Evolutionary conservation across 495 filamentous ascomycete genomes (phyloP).

Genomic region (Neurospora tetrasperma): DNA sequence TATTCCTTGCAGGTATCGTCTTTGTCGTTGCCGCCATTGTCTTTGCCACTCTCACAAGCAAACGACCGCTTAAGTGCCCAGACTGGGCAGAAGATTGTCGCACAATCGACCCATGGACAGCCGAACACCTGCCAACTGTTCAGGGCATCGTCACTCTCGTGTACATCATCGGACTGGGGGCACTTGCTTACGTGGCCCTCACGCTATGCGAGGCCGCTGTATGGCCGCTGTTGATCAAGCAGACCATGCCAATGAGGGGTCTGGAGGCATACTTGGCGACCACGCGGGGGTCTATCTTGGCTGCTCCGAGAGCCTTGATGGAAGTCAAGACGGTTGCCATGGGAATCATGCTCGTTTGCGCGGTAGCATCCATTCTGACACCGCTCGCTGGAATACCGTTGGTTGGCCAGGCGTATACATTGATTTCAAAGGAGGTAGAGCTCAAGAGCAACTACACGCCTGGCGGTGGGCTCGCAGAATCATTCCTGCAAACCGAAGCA

Average conservation of each 20-base stretch:
- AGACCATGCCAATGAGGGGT: slow-evolving; percentile 16
- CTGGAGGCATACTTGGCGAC: slow-evolving; percentile 19
- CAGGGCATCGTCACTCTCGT: slow-evolving; percentile 22
- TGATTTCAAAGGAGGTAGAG: not conserved
- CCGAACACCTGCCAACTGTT: slow-evolving; percentile 16
- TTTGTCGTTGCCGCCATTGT: slow-evolving; percentile 16
- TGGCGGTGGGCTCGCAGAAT: slow-evolving; percentile 15
- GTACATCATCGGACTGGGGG: slow-evolving; percentile 17
- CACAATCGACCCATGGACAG: slow-evolving; percentile 15
- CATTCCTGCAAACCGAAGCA: slow-evolving; percentile 19
- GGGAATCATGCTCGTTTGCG: slow-evolving; percentile 8
- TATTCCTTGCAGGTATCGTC: slow-evolving; percentile 13
- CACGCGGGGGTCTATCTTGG: slow-evolving; percentile 14
- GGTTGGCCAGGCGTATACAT: slow-evolving; percentile 20
- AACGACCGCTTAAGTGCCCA: slow-evolving; percentile 19
- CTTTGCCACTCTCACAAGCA: slow-evolving; percentile 15
- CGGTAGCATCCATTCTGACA: slow-evolving; percentile 9
- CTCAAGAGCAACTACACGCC: slow-evolving; percentile 15
- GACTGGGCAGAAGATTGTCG: slow-evolving; percentile 15
- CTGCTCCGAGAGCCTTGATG: slow-evolving; percentile 10
- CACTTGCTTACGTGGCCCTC: slow-evolving; percentile 13
- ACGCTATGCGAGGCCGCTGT: slow-evolving; percentile 15
- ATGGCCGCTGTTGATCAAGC: slow-evolving; percentile 18
- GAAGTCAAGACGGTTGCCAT: slow-evolving; percentile 8
- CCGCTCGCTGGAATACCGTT: slow-evolving; percentile 16